Evolutionary conservation across 2,329 filamentous ascomycete genomes (phyloP), one percentile per base, ranked within the genome.

Genomic region (Aspergillus fischeri): DNA sequence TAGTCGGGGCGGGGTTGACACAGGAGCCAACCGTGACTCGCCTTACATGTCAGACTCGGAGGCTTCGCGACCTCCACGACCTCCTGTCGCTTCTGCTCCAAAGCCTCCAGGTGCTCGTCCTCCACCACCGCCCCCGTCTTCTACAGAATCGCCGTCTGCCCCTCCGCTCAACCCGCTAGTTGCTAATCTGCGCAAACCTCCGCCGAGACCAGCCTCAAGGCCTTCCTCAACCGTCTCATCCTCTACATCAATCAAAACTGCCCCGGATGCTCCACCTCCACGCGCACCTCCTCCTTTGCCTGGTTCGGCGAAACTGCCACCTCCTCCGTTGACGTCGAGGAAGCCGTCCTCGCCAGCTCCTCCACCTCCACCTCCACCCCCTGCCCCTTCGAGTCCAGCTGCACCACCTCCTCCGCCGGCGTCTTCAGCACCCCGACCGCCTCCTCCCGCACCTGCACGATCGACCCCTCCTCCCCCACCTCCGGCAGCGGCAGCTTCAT

Each of bases 1-100:
- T 73, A 97, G 95, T 78, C 89, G 91, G 55, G 92, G 90, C 50
- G 89, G 89, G 42, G 80, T 93, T 58, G 83, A 91, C 73, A 93
- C 90, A 1, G 90, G 87, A 72, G 89, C 88, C 63, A 86, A 83
- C 63, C 80, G 80, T 60, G 86, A 86, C 62, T 85, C 91, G 32
- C 86, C 90, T 59, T 93, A 93, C 70, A 77, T 88, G 53, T 92
- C 91, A 58, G 92, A 96, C 70, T 85, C 89, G n/a, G 91, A 92
- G 68, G 78, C 72, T 49, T 76, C 80, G 55, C 82, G 84, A 11
- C 53, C 47, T 24, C 60, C 61, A 21, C 61, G 55, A 24, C 63
- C 60, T 20, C 62, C 62, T 41, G 57, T 59, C 55, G 61, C 55
- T 32, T 59, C 57, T 35, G 62, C 60, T 42, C 75, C 78, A n/a